Evolutionary conservation across 306 rosid species (phyloP).

Genomic region (Cucumis melo): DNA sequence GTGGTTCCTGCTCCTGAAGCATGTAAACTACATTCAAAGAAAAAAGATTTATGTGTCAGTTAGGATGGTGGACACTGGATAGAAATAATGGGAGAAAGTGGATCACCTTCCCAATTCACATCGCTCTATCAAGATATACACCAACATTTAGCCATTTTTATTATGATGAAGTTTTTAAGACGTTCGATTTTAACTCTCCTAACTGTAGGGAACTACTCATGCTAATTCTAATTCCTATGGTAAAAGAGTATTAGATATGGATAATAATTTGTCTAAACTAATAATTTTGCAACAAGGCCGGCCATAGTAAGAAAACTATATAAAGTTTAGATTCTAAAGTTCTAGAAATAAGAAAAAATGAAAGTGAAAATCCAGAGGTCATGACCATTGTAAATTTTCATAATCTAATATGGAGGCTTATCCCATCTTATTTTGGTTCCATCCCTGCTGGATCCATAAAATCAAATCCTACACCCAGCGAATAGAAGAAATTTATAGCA

Average conservation of each 20-base stretch:
- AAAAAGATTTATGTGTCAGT: not conserved
- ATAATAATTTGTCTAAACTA: not conserved
- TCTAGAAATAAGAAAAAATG: too few species aligned
- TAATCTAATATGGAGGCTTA: too few species aligned
- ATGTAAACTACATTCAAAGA: conserved; percentile 43
- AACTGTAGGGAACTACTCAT: not conserved
- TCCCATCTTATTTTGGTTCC: too few species aligned
- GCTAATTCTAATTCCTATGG: not conserved
- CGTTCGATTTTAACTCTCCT: not conserved
- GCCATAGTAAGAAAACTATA: not conserved
- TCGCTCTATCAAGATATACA: not conserved
- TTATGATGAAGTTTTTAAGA: not conserved
- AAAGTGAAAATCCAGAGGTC: not conserved
- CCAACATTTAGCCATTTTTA: not conserved
- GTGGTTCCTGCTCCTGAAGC: conserved; percentile 84
- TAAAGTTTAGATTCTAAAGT: not conserved
- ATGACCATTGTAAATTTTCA: not conserved
- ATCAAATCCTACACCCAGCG: not conserved
- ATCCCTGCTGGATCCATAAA: not conserved
- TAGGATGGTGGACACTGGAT: not conserved
- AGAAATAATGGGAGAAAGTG: not conserved
- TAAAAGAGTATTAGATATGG: not conserved
- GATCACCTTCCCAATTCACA: not conserved
- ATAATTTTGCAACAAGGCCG: not conserved
- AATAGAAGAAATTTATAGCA: not conserved